Conservation (phyloP, 345 rosid genomes). For the Linum trigynum region DNA sequence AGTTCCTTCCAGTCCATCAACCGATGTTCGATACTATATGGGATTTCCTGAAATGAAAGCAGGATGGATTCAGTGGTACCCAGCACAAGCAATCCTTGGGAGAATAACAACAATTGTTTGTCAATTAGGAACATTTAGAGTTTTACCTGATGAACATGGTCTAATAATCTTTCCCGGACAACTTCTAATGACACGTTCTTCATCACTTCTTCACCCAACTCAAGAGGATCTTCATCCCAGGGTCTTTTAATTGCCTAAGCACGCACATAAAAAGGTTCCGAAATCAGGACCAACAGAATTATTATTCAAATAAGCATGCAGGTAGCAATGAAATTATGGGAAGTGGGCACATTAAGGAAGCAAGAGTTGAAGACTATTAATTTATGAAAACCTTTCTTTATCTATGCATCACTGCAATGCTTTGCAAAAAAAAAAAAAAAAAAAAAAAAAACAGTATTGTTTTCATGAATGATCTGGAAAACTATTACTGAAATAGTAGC, state of each 20-base stretch:
- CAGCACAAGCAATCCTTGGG: neutral
- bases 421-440: too few species aligned
- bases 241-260: constrained; percentile 81
- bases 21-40: constrained; percentile 67
- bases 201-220: constrained; percentile 81
- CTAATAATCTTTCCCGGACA: constrained; percentile 76
- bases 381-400: too few species aligned
- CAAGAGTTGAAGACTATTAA: too few species aligned
- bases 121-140: constrained; percentile 1
- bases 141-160: constrained; percentile 84
- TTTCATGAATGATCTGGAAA: too few species aligned
- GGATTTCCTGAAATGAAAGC: constrained; percentile 53
- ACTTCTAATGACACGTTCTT: constrained; percentile 82
- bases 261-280: constrained; percentile 2
- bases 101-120: neutral
- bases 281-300: neutral
- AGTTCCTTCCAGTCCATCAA: constrained; percentile 83
- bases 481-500: too few species aligned
- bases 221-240: constrained; percentile 81
- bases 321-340: too few species aligned
- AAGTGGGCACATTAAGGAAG: too few species aligned
- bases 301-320: too few species aligned
- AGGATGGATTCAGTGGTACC: neutral
- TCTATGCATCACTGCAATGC: too few species aligned
- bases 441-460: too few species aligned